A percentile compares a stretch with the other conserved stretches of the same genome.
phyloP scores from a whole-genome alignment of 116 monocot species.

The Dioscorea cayenensis region DNA sequence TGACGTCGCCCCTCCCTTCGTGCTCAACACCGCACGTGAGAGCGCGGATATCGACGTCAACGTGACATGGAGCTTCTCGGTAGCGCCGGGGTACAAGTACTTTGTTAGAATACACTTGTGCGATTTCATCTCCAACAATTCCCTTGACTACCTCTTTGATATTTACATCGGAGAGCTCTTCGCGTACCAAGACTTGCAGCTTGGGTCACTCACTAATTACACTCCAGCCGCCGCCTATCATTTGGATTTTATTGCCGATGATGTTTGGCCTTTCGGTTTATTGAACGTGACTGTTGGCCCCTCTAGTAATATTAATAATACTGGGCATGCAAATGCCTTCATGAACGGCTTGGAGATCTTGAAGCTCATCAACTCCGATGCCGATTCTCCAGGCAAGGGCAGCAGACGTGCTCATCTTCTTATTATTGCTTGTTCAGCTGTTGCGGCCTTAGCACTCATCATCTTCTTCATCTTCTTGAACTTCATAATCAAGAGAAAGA shows the following conservation, averaged over 20 bases:
- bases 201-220: neutral
- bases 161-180: slow-evolving; percentile 30
- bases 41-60: slow-evolving; percentile 31
- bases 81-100: slow-evolving; percentile 21
- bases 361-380: slow-evolving; percentile 24
- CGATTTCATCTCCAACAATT: slow-evolving; percentile 19
- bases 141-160: slow-evolving; percentile 28
- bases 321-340: slow-evolving; percentile 13
- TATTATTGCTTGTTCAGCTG: too few species aligned
- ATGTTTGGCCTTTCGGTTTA: neutral
- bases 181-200: slow-evolving; percentile 11
- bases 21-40: slow-evolving; percentile 48
- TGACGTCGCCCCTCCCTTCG: slow-evolving; percentile 37
- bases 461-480: too few species aligned
- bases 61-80: slow-evolving; percentile 57
- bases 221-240: slow-evolving; percentile 24
- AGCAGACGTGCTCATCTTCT: too few species aligned
- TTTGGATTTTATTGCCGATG: slow-evolving; percentile 24
- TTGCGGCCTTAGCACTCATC: too few species aligned
- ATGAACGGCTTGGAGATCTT: slow-evolving; percentile 86
- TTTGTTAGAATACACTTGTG: slow-evolving; percentile 83
- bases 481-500: too few species aligned
- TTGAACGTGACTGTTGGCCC: slow-evolving; percentile 44
- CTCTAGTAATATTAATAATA: neutral
- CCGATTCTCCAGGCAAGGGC: too few species aligned